phyloP scores from a whole-genome alignment of 2,329 filamentous ascomycete species.

The Monilinia aucupariae region DNA sequence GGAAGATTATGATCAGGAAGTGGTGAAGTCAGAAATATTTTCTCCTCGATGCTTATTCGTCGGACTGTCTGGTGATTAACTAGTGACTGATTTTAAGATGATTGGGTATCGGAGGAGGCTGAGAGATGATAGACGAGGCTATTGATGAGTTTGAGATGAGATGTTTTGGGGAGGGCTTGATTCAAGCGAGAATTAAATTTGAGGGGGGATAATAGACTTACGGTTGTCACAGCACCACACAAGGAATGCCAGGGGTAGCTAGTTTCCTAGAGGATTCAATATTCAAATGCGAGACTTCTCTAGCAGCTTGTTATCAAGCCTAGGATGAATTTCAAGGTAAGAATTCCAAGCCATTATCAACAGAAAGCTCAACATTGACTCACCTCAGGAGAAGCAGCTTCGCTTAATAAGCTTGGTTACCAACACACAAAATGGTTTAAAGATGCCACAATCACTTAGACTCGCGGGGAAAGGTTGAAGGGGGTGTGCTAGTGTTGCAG shows the following conservation, averaged over 20 bases:
- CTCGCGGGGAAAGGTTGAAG: background rate
- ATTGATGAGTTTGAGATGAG: background rate
- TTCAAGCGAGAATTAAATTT: background rate
- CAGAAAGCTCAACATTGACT: background rate
- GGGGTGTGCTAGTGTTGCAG: background rate
- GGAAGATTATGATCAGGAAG: background rate
- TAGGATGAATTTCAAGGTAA: background rate
- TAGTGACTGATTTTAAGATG: background rate
- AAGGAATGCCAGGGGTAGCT: too few relatives aligned
- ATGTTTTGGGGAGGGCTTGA: background rate
- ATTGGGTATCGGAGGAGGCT: background rate
- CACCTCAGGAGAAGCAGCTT: background rate
- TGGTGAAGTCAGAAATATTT: background rate
- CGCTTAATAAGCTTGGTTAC: background rate
- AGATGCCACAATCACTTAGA: rapidly evolving
- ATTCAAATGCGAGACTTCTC: background rate
- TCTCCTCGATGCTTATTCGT: background rate
- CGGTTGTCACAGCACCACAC: background rate
- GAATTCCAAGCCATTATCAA: background rate
- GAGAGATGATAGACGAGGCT: background rate
- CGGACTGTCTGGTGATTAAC: background rate
- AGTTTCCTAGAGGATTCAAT: background rate
- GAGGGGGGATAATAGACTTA: background rate
- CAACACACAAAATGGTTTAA: background rate
- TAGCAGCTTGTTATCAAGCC: background rate